Evolutionary conservation across 805 yeast genomes (phyloP).

Genomic region (Wickerhamomyces xylosicus): DNA sequence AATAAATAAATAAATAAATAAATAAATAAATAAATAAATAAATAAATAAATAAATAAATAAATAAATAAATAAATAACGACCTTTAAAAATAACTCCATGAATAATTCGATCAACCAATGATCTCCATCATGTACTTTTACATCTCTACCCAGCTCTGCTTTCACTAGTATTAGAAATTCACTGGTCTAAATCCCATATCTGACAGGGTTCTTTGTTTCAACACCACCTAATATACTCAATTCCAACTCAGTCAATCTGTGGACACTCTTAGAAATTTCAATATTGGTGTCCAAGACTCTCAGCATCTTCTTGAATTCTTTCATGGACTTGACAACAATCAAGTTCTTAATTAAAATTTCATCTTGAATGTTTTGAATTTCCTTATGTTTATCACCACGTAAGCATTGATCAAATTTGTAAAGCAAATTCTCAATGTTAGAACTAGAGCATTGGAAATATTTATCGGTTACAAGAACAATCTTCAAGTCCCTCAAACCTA

Average conservation of each 20-base stretch:
- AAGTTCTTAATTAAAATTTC: conserved; percentile 1
- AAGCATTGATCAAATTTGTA: conserved; percentile 4
- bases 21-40: not conserved
- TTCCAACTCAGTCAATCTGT: conserved; percentile 13
- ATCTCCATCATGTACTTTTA: no score
- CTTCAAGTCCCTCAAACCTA: conserved; percentile 5
- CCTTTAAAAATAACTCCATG: not conserved
- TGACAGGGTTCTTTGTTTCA: conserved; percentile 6
- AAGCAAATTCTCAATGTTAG: conserved; percentile 8
- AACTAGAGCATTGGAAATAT: conserved; percentile 10
- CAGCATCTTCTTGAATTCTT: conserved; percentile 5
- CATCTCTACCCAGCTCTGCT: no score
- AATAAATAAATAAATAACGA: not conserved
- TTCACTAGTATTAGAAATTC: no score
- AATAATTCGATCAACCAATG: no score
- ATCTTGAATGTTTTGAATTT: conserved; percentile 6
- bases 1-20: conserved; percentile 1
- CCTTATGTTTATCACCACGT: conserved; percentile 4
- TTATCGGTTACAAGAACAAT: conserved; percentile 13
- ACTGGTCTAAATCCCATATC: not conserved
- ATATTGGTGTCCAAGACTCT: conserved; percentile 4
- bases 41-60: conserved; percentile 1
- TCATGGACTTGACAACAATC: conserved; percentile 5
- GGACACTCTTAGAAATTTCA: conserved; percentile 4
- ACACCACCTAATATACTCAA: conserved; percentile 11